Conservation (phyloP, 805 yeast genomes). For the Starmerella etchellsii region DNA sequence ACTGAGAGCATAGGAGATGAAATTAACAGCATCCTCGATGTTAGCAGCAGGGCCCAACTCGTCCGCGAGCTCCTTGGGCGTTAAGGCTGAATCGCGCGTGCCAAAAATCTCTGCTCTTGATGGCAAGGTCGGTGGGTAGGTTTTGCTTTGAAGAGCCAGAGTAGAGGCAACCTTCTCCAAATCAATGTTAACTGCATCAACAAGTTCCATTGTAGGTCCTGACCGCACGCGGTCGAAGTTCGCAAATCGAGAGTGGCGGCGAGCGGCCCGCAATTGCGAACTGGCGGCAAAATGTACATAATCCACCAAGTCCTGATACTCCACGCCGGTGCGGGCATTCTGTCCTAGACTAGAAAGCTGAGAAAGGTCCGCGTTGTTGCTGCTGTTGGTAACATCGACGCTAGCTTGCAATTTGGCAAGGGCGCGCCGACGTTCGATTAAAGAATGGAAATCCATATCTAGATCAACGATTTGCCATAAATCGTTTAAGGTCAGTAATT, state of each 20-base stretch:
- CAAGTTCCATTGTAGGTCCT: slow-evolving; percentile 36
- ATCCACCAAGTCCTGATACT: slow-evolving; percentile 76
- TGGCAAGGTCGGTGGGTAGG: slow-evolving; percentile 61
- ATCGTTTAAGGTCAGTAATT: slow-evolving; percentile 53
- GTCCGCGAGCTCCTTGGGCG: slow-evolving; percentile 28
- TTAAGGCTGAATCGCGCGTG: slow-evolving; percentile 61
- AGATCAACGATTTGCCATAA: slow-evolving; percentile 81
- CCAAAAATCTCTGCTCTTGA: slow-evolving; percentile 53
- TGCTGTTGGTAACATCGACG: slow-evolving; percentile 29
- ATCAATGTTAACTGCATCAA: slow-evolving; percentile 22
- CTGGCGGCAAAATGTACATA: slow-evolving; percentile 64
- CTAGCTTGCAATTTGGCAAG: slow-evolving; percentile 36
- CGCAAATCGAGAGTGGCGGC: slow-evolving; percentile 31
- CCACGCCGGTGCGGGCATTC: slow-evolving; percentile 54
- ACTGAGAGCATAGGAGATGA: slow-evolving; percentile 3
- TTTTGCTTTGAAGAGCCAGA: slow-evolving; percentile 59
- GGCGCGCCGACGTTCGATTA: slow-evolving; percentile 57
- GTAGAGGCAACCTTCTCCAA: slow-evolving; percentile 2
- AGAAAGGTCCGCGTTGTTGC: slow-evolving; percentile 22
- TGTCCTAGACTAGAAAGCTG: slow-evolving; percentile 32
- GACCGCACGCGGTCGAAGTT: slow-evolving; percentile 36
- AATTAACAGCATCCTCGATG: slow-evolving; percentile 10
- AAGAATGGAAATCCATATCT: slow-evolving; percentile 79
- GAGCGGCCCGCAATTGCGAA: slow-evolving; percentile 33
- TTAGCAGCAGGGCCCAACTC: slow-evolving; percentile 36